Conservation (phyloP, 169 alveolate genomes). For the Cardiosporidium cionae region DNA sequence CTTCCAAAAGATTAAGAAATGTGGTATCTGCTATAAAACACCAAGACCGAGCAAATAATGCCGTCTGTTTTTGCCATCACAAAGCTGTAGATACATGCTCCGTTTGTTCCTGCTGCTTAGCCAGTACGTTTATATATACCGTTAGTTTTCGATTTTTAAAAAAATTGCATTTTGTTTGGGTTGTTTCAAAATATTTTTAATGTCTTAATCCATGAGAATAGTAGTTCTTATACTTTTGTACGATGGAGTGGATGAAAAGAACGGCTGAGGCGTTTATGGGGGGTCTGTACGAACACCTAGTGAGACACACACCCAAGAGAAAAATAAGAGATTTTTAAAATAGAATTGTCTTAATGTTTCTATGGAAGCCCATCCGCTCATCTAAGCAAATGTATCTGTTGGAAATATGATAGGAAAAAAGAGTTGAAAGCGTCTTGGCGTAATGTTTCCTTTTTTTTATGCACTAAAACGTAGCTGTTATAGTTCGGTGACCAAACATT, state of each 20-base stretch:
- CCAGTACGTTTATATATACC: slow-evolving; percentile 5
- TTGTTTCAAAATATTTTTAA: no score
- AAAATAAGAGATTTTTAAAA: no score
- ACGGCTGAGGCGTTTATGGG: no score
- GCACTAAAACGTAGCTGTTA: no score
- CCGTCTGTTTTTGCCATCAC: slow-evolving; percentile 71
- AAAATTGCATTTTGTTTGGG: background rate
- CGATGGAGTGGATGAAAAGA: no score
- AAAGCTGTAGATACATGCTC: slow-evolving; percentile 64
- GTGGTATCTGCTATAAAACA: slow-evolving; percentile 57
- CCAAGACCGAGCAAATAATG: slow-evolving; percentile 59
- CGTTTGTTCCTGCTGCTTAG: slow-evolving; percentile 72
- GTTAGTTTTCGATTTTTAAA: background rate
- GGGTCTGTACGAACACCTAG: no score
- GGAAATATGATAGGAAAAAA: background rate
- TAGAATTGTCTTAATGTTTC: no score
- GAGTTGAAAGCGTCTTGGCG: background rate
- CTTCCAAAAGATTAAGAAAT: slow-evolving; percentile 53
- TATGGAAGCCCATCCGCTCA: background rate
- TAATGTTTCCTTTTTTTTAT: background rate
- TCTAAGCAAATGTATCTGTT: background rate
- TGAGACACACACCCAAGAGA: no score
- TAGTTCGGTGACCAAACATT: no score
- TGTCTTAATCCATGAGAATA: no score
- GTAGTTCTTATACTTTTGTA: no score